A percentile compares a stretch with the other conserved stretches of the same genome.
Evolutionary conservation across 495 filamentous ascomycete genomes (phyloP).

Genomic region (Emericellopsis terricola): DNA sequence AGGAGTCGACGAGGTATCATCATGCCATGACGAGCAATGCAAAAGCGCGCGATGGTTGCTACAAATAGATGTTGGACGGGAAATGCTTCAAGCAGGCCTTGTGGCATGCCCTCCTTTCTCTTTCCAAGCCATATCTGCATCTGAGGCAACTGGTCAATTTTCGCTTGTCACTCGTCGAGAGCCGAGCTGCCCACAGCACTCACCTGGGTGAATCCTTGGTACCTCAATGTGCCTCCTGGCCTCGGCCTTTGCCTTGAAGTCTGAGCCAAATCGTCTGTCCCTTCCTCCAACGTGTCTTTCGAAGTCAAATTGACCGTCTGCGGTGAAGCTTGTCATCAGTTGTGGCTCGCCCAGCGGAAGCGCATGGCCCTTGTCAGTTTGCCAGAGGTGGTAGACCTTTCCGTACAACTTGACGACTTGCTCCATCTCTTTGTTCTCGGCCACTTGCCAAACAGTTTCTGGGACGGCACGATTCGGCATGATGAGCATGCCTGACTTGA

Average conservation of each 20-base stretch:
- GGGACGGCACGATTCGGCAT: constrained; percentile 52
- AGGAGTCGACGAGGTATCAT: too few species aligned
- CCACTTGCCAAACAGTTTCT: constrained; percentile 49
- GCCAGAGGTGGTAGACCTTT: constrained; percentile 87
- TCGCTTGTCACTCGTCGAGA: too few species aligned
- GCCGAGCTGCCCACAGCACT: too few species aligned
- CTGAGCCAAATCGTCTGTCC: constrained; percentile 45
- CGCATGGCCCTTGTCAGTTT: constrained; percentile 62
- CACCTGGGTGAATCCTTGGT: constrained; percentile 34
- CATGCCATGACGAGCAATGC: too few species aligned
- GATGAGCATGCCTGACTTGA: constrained; percentile 71
- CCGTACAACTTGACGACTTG: constrained; percentile 55
- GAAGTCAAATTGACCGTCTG: constrained; percentile 38
- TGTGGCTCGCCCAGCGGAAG: constrained; percentile 57
- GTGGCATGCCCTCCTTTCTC: too few species aligned
- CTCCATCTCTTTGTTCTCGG: constrained; percentile 68
- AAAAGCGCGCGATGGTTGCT: too few species aligned
- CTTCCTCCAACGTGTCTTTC: constrained; percentile 41
- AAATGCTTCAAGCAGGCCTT: too few species aligned
- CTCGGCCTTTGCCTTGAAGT: constrained; percentile 42
- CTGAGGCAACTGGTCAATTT: too few species aligned
- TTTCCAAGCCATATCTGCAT: not conserved
- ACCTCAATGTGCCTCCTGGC: constrained; percentile 39
- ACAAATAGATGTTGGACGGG: too few species aligned
- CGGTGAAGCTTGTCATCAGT: constrained; percentile 61